Evolutionary conservation across 176 grass and related monocot species (phyloP).

Genomic region (Bromus sterilis): DNA sequence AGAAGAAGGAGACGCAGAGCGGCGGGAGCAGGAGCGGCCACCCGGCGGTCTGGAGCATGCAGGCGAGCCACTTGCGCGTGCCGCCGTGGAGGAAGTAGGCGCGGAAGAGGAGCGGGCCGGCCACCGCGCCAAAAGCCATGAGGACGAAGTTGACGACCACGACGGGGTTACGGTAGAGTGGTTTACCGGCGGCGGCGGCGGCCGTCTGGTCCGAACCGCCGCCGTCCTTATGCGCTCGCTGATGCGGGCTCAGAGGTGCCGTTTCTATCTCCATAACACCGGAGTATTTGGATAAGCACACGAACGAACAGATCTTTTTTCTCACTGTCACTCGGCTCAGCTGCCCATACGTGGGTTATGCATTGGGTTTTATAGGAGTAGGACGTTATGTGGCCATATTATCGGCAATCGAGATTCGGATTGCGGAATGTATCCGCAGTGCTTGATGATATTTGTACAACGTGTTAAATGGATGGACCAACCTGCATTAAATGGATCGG

Average conservation of each 20-base stretch:
- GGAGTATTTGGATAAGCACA: too few relatives aligned
- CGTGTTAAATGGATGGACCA: too few relatives aligned
- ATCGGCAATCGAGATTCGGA: too few relatives aligned
- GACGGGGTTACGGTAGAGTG: conserved; percentile 9
- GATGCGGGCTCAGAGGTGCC: neutral
- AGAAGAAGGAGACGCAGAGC: conserved; percentile 37
- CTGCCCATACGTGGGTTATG: too few relatives aligned
- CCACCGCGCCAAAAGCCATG: conserved; percentile 44
- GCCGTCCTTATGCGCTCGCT: neutral
- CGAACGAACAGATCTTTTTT: too few relatives aligned
- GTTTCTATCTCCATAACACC: conserved; percentile 52
- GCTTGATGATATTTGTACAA: too few relatives aligned
- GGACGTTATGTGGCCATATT: too few relatives aligned
- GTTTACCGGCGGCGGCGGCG: neutral
- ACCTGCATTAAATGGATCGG: too few relatives aligned
- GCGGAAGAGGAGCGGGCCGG: conserved; percentile 50
- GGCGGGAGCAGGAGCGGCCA: conserved; percentile 57
- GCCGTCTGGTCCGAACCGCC: neutral
- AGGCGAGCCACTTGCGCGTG: conserved; percentile 49
- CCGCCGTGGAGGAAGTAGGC: conserved; percentile 71
- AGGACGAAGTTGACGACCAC: conserved; percentile 44
- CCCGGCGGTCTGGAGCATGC: conserved; percentile 48
- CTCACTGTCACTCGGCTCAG: too few relatives aligned
- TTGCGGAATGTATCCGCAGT: too few relatives aligned
- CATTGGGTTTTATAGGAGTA: too few relatives aligned